Conservation (phyloP, 495 filamentous ascomycete genomes). For the Neurospora sp. region DNA sequence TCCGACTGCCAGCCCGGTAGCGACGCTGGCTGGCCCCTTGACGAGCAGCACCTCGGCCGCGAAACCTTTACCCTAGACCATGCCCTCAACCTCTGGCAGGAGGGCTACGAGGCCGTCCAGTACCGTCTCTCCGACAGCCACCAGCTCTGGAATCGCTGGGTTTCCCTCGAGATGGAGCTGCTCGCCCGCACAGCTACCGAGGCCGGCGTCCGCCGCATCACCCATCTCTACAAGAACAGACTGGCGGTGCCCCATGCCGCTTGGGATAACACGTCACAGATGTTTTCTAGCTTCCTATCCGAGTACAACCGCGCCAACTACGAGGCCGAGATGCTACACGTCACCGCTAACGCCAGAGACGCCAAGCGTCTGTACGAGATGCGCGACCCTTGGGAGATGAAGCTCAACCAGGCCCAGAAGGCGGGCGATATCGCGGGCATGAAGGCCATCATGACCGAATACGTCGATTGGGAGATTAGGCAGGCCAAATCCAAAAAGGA, state of each 20-base stretch:
- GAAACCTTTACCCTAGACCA: slow-evolving; percentile 73
- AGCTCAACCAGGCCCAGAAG: slow-evolving; percentile 49
- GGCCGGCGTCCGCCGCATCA: slow-evolving; percentile 54
- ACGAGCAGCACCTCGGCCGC: slow-evolving; percentile 62
- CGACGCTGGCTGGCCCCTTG: slow-evolving; percentile 56
- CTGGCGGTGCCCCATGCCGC: slow-evolving; percentile 70
- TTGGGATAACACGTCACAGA: slow-evolving; percentile 78
- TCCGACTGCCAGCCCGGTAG: slow-evolving; percentile 48
- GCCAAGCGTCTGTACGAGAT: slow-evolving; percentile 58
- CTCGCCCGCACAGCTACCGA: slow-evolving; percentile 43
- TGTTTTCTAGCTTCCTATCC: slow-evolving; percentile 72
- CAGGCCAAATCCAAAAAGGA: slow-evolving; percentile 43
- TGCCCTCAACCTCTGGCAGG: slow-evolving; percentile 68
- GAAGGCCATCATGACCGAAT: slow-evolving; percentile 55
- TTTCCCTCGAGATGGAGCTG: slow-evolving; percentile 45
- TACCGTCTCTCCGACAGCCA: slow-evolving; percentile 80
- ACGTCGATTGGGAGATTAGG: slow-evolving; percentile 72
- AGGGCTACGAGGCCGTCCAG: slow-evolving; percentile 65
- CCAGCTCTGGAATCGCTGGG: slow-evolving; percentile 81
- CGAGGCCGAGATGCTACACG: slow-evolving; percentile 68
- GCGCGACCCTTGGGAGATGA: slow-evolving; percentile 64
- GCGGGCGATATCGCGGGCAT: slow-evolving; percentile 47
- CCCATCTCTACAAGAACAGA: slow-evolving; percentile 59
- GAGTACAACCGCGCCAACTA: slow-evolving; percentile 64
- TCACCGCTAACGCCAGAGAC: slow-evolving; percentile 51